phyloP scores from a whole-genome alignment of 2,329 filamentous ascomycete genomes.

The Trichoderma sp. region DNA sequence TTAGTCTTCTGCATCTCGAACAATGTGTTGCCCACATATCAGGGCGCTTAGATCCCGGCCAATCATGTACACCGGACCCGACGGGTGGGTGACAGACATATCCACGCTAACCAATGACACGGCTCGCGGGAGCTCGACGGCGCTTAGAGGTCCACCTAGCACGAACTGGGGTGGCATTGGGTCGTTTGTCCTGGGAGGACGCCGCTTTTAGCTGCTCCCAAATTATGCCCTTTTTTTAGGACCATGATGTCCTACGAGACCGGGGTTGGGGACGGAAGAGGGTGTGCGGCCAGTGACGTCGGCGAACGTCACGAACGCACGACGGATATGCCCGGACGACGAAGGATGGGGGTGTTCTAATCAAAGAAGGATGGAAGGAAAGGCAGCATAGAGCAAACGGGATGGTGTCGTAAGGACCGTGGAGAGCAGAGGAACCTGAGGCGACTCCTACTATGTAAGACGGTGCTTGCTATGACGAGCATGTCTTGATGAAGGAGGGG shows the following conservation, averaged over 20 bases:
- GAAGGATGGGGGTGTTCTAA: neutral
- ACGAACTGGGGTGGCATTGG: slow-evolving; percentile 30
- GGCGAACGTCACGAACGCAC: slow-evolving; percentile 15
- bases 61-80: slow-evolving; percentile 32
- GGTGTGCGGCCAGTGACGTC: slow-evolving; percentile 21
- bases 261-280: slow-evolving; percentile 8
- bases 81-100: slow-evolving; percentile 34
- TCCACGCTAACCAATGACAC: slow-evolving; percentile 31
- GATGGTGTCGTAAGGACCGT: neutral
- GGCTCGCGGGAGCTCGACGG: slow-evolving; percentile 27
- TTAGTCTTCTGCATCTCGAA: slow-evolving; percentile 19
- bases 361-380: slow-evolving; percentile 5
- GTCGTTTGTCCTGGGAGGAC: slow-evolving; percentile 13
- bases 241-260: slow-evolving; percentile 10
- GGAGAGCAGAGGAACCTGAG: neutral
- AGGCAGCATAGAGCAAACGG: neutral
- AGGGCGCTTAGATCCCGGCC: slow-evolving; percentile 36
- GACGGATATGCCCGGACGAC: slow-evolving; percentile 11
- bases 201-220: slow-evolving; percentile 16
- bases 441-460: neutral
- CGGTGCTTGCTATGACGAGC: slow-evolving; percentile 1
- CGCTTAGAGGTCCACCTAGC: slow-evolving; percentile 34
- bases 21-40: slow-evolving; percentile 21
- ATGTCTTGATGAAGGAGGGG: neutral
- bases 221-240: neutral